Percentiles rank a stretch among this genome's conserved stretches.
Conservation (phyloP, 352 stramenopile genomes). For the Globisporangium yorkense region DNA sequence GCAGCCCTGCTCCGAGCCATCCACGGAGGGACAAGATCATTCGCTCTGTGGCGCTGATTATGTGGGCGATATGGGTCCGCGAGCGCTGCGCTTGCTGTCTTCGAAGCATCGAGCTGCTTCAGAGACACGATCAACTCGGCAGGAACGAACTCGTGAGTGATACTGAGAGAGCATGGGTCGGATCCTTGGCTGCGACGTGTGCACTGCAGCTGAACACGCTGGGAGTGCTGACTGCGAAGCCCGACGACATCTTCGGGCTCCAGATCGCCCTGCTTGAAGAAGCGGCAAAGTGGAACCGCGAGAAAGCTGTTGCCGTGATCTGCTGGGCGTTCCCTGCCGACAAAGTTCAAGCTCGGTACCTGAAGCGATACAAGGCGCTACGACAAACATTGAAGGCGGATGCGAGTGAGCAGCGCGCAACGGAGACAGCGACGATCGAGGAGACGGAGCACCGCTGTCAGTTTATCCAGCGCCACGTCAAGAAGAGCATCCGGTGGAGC, state of each 20-base stretch:
- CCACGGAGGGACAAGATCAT: slow-evolving; percentile 18
- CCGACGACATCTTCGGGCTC: slow-evolving; percentile 21
- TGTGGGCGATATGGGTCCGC: slow-evolving; percentile 36
- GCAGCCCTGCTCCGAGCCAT: background rate
- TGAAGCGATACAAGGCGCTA: slow-evolving; percentile 29
- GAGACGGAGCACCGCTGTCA: slow-evolving; percentile 19
- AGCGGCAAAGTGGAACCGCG: slow-evolving; percentile 15
- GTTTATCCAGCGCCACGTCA: slow-evolving; percentile 19
- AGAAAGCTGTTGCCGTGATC: slow-evolving; percentile 21
- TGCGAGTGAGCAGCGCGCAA: background rate
- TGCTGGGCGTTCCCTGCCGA: slow-evolving; percentile 23
- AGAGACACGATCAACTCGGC: background rate
- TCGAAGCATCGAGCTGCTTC: slow-evolving; percentile 14
- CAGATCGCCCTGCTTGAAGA: slow-evolving; percentile 39
- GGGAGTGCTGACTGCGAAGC: slow-evolving; percentile 10
- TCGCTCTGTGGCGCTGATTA: slow-evolving; percentile 22
- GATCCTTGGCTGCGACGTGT: slow-evolving; percentile 27
- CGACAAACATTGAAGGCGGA: slow-evolving; percentile 11
- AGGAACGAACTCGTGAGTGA: background rate
- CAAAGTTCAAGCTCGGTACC: slow-evolving; percentile 23
- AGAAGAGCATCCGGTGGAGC: slow-evolving; percentile 7
- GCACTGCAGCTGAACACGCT: slow-evolving; percentile 34
- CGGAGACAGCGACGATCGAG: slow-evolving; percentile 11
- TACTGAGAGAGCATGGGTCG: slow-evolving; percentile 5
- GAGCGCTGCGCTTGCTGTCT: slow-evolving; percentile 25